These are phyloP conservation scores for Cryptosporidium ryanae DNA, from an alignment of 169 alveolate genomes.

Conservation along the genomic window DNA sequence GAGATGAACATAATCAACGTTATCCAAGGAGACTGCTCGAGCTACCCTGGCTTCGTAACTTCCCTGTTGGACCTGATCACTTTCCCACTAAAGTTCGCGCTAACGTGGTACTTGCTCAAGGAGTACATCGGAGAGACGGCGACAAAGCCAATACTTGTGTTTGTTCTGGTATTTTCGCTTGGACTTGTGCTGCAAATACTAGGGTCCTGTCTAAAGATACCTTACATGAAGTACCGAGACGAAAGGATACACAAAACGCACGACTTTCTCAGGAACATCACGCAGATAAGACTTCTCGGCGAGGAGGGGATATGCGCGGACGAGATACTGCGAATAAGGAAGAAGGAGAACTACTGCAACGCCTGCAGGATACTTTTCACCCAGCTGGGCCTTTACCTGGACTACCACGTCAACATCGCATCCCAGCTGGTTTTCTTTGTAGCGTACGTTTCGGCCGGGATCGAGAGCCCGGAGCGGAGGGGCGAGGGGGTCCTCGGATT, in stretches of 20 bases:
- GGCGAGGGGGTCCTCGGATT: neutral
- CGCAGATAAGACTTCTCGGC: conserved; percentile 3
- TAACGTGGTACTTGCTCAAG: conserved; percentile 44
- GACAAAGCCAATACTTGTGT: conserved; percentile 18
- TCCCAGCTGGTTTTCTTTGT: conserved; percentile 56
- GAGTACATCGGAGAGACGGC: conserved; percentile 53
- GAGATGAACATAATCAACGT: conserved; percentile 13
- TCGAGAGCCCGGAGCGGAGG: neutral
- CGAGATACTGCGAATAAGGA: conserved; percentile 18
- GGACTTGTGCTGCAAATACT: conserved; percentile 38
- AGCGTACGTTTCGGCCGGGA: conserved; percentile 2
- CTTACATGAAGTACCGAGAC: conserved; percentile 67
- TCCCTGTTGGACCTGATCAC: conserved; percentile 19
- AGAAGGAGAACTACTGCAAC: conserved; percentile 36
- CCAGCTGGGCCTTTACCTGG: conserved; percentile 52
- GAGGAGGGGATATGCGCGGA: neutral
- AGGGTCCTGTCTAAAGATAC: conserved; percentile 39
- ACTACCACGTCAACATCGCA: conserved; percentile 28
- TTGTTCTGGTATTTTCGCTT: conserved; percentile 20
- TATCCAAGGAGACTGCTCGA: conserved; percentile 51
- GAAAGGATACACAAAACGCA: conserved; percentile 44
- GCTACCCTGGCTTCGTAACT: conserved; percentile 30
- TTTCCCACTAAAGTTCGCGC: conserved; percentile 36
- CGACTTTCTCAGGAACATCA: conserved; percentile 21
- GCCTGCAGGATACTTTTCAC: conserved; percentile 15